These are phyloP conservation scores for Cudoniella acicularis DNA, from an alignment of 495 filamentous ascomycete species.

Conservation along the genomic window DNA sequence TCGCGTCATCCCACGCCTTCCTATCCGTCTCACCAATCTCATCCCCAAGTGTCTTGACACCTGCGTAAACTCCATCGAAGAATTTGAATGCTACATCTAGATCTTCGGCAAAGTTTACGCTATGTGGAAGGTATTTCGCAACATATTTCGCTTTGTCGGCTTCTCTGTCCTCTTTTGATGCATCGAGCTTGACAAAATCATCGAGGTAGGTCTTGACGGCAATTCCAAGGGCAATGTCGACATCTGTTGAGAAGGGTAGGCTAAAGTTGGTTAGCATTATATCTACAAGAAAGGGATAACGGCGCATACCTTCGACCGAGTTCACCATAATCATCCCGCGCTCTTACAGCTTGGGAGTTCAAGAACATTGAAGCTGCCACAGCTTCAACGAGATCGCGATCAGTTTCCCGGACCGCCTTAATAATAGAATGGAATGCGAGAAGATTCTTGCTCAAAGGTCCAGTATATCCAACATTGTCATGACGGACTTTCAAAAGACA, in stretches of 20 bases:
- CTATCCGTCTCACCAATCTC: conserved; percentile 56
- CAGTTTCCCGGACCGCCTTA: conserved; percentile 67
- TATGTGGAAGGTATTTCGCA: conserved; percentile 67
- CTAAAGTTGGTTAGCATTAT: conserved; percentile 36
- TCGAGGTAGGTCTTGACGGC: conserved; percentile 92
- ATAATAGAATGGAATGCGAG: conserved; percentile 83
- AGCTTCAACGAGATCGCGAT: conserved; percentile 82
- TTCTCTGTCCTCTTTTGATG: conserved; percentile 54
- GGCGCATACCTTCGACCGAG: conserved; percentile 66
- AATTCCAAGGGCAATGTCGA: conserved; percentile 82
- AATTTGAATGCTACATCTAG: conserved; percentile 75
- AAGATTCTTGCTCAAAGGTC: conserved; percentile 85
- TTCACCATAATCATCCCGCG: conserved; percentile 64
- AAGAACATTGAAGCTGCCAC: conserved; percentile 74
- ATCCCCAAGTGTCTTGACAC: conserved; percentile 60
- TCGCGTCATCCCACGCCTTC: conserved; percentile 60
- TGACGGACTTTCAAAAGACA: conserved; percentile 79
- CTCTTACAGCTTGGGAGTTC: conserved; percentile 68
- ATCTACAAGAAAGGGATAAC: not conserved
- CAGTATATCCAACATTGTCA: conserved; percentile 84
- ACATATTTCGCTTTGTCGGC: conserved; percentile 53
- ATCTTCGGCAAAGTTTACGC: conserved; percentile 70
- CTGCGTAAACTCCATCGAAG: conserved; percentile 75
- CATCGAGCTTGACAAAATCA: conserved; percentile 62
- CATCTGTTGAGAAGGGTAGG: conserved; percentile 80